Evolutionary conservation across 2,329 filamentous ascomycete species (phyloP).

Genomic region (Blastomyces percursus): DNA sequence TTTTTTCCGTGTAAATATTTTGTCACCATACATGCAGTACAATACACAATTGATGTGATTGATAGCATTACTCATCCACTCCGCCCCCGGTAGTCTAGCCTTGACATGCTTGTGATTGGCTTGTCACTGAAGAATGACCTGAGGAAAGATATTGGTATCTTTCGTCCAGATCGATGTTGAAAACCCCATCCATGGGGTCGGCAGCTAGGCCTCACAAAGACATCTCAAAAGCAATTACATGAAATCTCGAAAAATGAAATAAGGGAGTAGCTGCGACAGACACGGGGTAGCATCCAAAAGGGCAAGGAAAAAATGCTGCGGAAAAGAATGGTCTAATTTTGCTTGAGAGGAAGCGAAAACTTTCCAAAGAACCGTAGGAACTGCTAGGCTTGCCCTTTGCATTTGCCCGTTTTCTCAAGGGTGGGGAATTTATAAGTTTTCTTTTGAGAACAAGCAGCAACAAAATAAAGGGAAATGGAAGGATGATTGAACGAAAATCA

Average conservation of each 20-base stretch:
- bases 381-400: neutral
- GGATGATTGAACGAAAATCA: neutral
- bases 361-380: neutral
- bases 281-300: neutral
- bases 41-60: neutral
- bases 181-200: neutral
- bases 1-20: neutral
- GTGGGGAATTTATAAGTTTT: neutral
- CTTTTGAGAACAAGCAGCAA: neutral
- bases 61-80: neutral
- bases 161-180: neutral
- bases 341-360: neutral
- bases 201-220: neutral
- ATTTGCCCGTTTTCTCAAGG: neutral
- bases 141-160: neutral
- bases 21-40: neutral
- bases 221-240: neutral
- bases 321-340: neutral
- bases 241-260: neutral
- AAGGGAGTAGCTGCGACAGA: neutral
- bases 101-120: neutral
- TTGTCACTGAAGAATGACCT: neutral
- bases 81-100: neutral
- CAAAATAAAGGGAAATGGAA: neutral
- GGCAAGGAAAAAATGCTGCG: neutral